Base-by-base conservation (phyloP, 176 grass and related monocot species). In the Oryza brachyantha region DNA sequence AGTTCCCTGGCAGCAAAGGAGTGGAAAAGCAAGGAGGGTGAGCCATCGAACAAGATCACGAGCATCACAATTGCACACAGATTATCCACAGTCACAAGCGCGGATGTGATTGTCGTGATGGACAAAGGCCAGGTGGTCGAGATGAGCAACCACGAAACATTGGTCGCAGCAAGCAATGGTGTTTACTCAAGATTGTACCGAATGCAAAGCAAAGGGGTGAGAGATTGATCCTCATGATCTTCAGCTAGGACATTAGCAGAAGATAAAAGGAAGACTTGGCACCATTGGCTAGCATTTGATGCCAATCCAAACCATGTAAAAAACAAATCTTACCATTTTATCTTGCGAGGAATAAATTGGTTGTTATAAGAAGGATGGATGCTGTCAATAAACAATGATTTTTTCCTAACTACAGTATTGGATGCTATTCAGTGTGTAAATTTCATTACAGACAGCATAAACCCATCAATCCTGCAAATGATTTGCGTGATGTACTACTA, bases 31-130 rank as follows among this genome's bases (percentile, higher is more conserved):
- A 76, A 42, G 40, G 40, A 73, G 26, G 66, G 42, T 13, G 48
- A 36, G 25, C 19, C 54, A 45, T 77, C 60, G 35, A 63, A 26
- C 28, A 82, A 54, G 83, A 61, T 85, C 57, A 91, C 89, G 21
- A 84, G 85, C 43, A 79, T 91, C 70, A 91, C 82, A 21, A 70
- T 91, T 70, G 85, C 89, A 40, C 89, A 88, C 27, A 85, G 89
- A 59, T 3, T 91, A 39, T 88, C 89, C 45, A 91, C 89, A 28
- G 74, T 91, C 68, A 79, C 71, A 22, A 60, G 29, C 17, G 70
- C 82, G 24, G 82, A 91, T 35, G 57, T 81, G 28, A 91, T 91
- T 1, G 78, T 85, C 2, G 82, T 91, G 40, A 91, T 91, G 85
- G 85, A 82, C 8, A 85, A 75, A 67, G 89, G 89, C 7, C 65